phyloP scores from a whole-genome alignment of 2,329 filamentous ascomycete genomes.

The Pyricularia sp. region DNA sequence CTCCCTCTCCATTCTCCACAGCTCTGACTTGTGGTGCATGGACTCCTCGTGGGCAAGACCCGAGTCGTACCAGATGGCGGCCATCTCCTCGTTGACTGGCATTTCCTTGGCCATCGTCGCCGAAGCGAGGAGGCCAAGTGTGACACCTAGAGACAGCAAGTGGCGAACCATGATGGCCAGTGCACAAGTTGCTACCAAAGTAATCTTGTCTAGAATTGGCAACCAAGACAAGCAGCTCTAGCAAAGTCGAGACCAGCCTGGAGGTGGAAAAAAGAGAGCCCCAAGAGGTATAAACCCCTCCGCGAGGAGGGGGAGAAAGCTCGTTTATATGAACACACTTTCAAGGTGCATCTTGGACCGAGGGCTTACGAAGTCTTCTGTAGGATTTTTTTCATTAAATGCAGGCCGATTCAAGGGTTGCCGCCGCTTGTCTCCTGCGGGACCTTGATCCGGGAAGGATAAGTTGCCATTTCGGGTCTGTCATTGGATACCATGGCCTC shows the following conservation, averaged over 20 bases:
- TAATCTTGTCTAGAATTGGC: background rate
- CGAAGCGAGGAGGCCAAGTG: slow-evolving; percentile 1
- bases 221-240: background rate
- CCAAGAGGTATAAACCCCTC: too few species aligned
- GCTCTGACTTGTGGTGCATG: slow-evolving; percentile 4
- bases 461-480: background rate
- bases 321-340: background rate
- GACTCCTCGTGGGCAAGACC: background rate
- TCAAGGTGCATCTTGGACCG: background rate
- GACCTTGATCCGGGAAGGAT: background rate
- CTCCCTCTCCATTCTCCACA: slow-evolving; percentile 3
- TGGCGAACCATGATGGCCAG: background rate
- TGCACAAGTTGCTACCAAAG: background rate
- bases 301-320: background rate
- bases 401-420: background rate
- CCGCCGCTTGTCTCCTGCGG: background rate
- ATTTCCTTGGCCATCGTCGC: slow-evolving; percentile 4
- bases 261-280: background rate
- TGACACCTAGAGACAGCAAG: background rate
- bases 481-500: background rate
- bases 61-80: slow-evolving; percentile 3
- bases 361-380: background rate
- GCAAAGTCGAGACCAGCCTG: background rate
- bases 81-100: slow-evolving; percentile 1
- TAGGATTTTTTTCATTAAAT: background rate